Conservation (phyloP, 108 stramenopile species). For the Cyclotella cryptica region DNA sequence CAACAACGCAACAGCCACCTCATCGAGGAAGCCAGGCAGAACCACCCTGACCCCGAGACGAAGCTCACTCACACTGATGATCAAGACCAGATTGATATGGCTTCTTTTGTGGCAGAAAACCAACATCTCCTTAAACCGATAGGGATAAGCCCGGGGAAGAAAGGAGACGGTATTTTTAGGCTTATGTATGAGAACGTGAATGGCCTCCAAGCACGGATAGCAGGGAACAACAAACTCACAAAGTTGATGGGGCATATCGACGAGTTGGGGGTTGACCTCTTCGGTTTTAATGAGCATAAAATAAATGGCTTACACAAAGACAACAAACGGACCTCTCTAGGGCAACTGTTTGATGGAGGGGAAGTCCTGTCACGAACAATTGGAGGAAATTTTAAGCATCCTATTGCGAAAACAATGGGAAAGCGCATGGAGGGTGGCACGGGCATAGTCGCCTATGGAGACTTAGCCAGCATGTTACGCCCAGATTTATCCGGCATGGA, state of each 20-base stretch:
- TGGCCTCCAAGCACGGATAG: not conserved
- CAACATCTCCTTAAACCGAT: not conserved
- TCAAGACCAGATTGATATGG: no score
- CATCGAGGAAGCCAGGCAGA: no score
- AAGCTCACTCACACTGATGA: no score
- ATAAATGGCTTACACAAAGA: no score
- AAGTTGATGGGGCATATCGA: slow-evolving; percentile 8
- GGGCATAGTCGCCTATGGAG: not conserved
- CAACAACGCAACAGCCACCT: no score
- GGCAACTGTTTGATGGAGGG: slow-evolving; percentile 19
- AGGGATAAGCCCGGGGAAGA: not conserved
- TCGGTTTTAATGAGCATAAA: no score
- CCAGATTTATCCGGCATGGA: not conserved
- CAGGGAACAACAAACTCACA: not conserved
- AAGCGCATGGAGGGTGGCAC: slow-evolving; percentile 3
- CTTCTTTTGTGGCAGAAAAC: no score
- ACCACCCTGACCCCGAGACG: no score
- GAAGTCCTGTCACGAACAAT: slow-evolving; percentile 9
- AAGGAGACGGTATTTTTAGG: not conserved
- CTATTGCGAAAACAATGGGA: not conserved
- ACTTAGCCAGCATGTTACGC: not conserved
- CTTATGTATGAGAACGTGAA: slow-evolving; percentile 24
- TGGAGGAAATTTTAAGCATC: no score
- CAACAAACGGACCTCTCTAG: not conserved
- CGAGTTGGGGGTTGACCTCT: slow-evolving; percentile 22